Evolutionary conservation across 139 green algal species (phyloP), one percentile per base, ranked within the genome.

Genomic region (Edaphochlamys debaryana): DNA sequence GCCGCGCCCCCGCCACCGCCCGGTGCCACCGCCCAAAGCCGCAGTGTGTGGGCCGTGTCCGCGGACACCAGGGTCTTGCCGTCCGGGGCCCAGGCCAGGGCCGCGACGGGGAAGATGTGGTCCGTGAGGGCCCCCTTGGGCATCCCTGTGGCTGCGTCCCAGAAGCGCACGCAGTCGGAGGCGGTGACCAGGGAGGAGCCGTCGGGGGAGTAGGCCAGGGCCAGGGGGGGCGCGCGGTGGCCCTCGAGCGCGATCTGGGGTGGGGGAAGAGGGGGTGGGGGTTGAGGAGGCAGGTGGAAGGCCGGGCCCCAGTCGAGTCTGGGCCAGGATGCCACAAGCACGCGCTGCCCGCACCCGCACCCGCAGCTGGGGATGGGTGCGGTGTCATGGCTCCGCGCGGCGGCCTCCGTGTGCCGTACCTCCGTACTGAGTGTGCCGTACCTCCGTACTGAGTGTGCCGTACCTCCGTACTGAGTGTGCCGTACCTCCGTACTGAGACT

Each of bases 61-160:
- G 76, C 76, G 76, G 76, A 67, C 4, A 73, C 23, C 20, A 82
- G 76, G 22, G 11, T 50, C 62, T 1, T 2, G 42, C 76, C 76
- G 76, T 74, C 42, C 2, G 76, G 42, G 3, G 76, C 62, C 38
- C 62, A 82, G 63, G 76, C 76, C 29, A 82, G 15, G 42, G 32
- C 76, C 38, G 63, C 76, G n/a, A 82, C 42, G 32, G 76, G 76
- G 60, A 82, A 82, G 60, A 82, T 82, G 60, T 82, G 76, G 60
- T 82, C 76, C 19, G 62, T 82, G 42, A 82, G 62, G n/a, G 76
- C 76, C 42, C 76, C 76, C 40, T 34, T n/a, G 42, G 76, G 23
- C 29, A 63, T 42, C 34, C 76, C 76, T n/a, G 15, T 73, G 60
- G 42, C 62, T 3, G 42, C 76, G 60, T 73, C 62, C 76, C 76